A percentile compares a stretch with the other conserved stretches of the same genome.
Evolutionary conservation across 176 grass and related monocot species (phyloP).

Genomic region (Cenchrus americanus): DNA sequence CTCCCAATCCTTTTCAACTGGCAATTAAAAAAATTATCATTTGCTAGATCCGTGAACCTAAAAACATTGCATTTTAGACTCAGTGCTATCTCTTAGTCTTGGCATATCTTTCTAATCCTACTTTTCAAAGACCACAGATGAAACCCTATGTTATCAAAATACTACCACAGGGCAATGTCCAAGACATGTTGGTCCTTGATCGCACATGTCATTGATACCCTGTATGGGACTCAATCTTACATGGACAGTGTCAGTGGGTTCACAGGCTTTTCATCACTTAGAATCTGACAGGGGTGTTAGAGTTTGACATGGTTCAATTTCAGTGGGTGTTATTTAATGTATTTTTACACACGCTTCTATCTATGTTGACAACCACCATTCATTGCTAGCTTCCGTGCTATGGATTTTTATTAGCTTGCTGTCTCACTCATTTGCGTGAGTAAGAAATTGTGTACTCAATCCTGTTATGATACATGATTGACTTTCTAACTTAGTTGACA

Average conservation of each 20-base stretch:
- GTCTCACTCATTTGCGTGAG: background rate
- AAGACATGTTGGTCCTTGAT: background rate
- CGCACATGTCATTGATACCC: background rate
- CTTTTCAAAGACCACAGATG: background rate
- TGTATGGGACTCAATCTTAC: background rate
- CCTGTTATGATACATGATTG: background rate
- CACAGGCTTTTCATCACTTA: background rate
- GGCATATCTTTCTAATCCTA: background rate
- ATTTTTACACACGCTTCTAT: background rate
- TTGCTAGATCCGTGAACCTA: background rate
- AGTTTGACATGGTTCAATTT: background rate
- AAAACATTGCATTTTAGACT: background rate
- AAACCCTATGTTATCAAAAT: constrained; percentile 7
- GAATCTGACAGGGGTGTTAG: background rate
- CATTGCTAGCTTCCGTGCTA: background rate
- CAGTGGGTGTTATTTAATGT: background rate
- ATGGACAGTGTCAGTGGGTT: background rate
- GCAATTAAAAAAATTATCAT: background rate
- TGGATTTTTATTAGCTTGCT: background rate
- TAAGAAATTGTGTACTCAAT: background rate
- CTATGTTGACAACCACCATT: background rate
- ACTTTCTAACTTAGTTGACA: constrained; percentile 10
- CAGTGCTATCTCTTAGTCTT: background rate
- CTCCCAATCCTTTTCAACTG: background rate
- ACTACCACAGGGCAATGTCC: too few relatives aligned